Base-by-base conservation (phyloP, 139 green algal genomes). In the Astrephomene gubernaculifera region DNA sequence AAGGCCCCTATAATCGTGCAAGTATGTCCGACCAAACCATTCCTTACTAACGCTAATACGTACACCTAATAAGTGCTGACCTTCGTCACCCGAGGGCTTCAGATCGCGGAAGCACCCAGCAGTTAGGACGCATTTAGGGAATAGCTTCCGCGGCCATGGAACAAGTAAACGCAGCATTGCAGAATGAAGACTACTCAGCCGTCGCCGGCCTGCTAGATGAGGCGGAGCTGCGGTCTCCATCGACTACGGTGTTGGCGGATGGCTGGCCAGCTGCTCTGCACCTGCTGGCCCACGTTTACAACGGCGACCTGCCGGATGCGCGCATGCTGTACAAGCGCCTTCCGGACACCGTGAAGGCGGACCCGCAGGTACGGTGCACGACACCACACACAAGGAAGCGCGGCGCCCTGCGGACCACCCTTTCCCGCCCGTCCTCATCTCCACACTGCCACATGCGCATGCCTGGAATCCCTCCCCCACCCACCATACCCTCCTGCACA, bases 251-350 rank as follows among this genome's bases (percentile, higher is more conserved):
- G 1, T 49, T 78, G 17, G 79, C 69, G 22, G 63, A 78, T 21
- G 64, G 49, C 44, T 84, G 78, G 78, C 79, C 79, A 24, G 65
- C 45, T 1, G 79, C 79, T 2, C 45, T 78, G 49, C 79, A 86
- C 65, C 25, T 86, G 65, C 79, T 86, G 35, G 52, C 45, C 24
- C 79, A 86, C 29, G 36, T 86, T 21, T 78, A 86, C 63, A 70
- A 68, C 25, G 79, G 79, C 33, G 43, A 44, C 43, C 36, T 79
- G 14, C 25, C 45, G 17, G 65, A 78, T 38, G 79, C 79, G 19
- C 79, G 79, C 10, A 43, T 86, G 49, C 65, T 86, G 45, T 69
- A 60, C 19, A 78, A 70, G 36, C 79, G 79, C 33, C 35, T 86
- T 17, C 79, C 79, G 14, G 65, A 86, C 4, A 4, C 0, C 25